These are phyloP conservation scores for Linanthus parryae DNA, from an alignment of 148 eudicot genomes.

Conservation along the genomic window DNA sequence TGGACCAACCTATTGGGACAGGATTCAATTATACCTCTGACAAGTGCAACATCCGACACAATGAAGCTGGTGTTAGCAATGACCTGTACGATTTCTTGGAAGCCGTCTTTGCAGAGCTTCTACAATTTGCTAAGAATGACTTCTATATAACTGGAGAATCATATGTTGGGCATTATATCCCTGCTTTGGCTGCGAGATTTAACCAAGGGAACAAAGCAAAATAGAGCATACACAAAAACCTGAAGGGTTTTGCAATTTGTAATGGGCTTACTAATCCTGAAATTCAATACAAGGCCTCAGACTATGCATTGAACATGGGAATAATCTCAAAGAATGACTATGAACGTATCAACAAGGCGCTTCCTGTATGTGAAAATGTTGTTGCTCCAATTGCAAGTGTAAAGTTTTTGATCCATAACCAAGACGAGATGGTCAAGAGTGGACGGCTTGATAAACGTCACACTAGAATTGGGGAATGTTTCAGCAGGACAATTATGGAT, in stretches of 20 bases:
- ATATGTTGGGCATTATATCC: constrained; percentile 92
- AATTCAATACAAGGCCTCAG: constrained; percentile 80
- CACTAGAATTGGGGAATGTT: too few relatives aligned
- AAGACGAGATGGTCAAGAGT: too few relatives aligned
- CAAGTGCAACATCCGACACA: constrained; percentile 57
- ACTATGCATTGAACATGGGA: constrained; percentile 85
- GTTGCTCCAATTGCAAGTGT: too few relatives aligned
- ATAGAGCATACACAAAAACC: constrained; percentile 67
- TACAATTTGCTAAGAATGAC: constrained; percentile 57
- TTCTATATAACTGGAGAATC: constrained; percentile 94
- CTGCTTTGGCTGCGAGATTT: constrained; percentile 89
- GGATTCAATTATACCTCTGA: constrained; percentile 81
- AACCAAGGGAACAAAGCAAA: constrained; percentile 70
- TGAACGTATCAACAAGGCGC: constrained; percentile 51
- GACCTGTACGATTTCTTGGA: constrained; percentile 82
- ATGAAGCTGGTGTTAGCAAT: constrained; percentile 71
- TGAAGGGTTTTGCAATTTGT: constrained; percentile 94
- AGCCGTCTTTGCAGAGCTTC: constrained; percentile 84
- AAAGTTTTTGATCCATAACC: too few relatives aligned
- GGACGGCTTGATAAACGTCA: too few relatives aligned
- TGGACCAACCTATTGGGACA: constrained; percentile 90
- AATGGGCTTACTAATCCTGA: constrained; percentile 84
- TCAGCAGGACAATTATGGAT: too few relatives aligned
- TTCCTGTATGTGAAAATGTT: constrained; percentile 82
- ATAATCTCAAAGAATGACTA: constrained; percentile 54